These are phyloP conservation scores for Immersiella caudata DNA, from an alignment of 495 filamentous ascomycete species.

Conservation along the genomic window DNA sequence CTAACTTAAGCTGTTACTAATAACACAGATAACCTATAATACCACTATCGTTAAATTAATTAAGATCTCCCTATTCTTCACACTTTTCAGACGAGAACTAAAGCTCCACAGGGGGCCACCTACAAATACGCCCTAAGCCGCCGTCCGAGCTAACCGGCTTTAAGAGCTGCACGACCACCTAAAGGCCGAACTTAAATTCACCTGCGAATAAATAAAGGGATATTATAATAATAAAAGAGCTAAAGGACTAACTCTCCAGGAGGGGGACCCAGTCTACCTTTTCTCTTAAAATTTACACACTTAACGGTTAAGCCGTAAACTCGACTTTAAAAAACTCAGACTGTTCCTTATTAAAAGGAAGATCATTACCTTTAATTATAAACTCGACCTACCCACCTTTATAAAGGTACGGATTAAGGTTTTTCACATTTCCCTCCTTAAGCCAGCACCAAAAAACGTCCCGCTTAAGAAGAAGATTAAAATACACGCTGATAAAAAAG, in stretches of 20 bases:
- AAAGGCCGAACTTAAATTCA: neutral
- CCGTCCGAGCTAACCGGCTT: neutral
- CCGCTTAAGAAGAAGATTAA: neutral
- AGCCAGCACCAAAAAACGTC: neutral
- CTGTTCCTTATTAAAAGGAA: neutral
- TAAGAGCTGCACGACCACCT: neutral
- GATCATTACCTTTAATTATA: neutral
- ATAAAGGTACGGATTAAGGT: conserved; percentile 5
- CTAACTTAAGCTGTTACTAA: conserved; percentile 15
- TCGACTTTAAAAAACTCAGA: neutral
- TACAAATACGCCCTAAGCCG: neutral
- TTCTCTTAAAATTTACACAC: neutral
- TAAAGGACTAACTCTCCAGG: neutral
- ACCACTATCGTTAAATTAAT: conserved; percentile 3
- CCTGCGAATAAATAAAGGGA: neutral
- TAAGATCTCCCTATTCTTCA: neutral
- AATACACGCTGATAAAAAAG: neutral
- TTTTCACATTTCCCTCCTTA: neutral
- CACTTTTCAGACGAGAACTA: neutral
- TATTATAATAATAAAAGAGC: neutral
- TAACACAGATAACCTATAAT: conserved; percentile 20
- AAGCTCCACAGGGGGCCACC: neutral
- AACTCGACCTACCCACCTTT: neutral
- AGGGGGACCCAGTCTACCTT: neutral
- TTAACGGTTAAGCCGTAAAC: neutral